These are phyloP conservation scores for Globisporangium iwayamae DNA, from an alignment of 352 stramenopile genomes.

Conservation along the genomic window DNA sequence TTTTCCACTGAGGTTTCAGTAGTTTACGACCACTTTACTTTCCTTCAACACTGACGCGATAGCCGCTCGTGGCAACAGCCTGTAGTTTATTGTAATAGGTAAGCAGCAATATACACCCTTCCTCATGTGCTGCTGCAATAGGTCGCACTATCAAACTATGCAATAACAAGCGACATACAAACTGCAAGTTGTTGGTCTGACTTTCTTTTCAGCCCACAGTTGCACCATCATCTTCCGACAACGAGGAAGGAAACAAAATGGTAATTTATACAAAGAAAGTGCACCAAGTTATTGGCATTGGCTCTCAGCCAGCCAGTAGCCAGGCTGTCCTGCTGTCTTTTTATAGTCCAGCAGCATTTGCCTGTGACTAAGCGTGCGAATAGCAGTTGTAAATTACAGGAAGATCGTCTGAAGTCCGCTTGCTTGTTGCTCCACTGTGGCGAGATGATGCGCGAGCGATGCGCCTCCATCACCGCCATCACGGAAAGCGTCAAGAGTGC, in stretches of 20 bases:
- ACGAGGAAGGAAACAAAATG: not conserved
- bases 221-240: conserved; percentile 8
- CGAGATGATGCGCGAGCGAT: not conserved
- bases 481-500: no score
- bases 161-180: not conserved
- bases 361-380: not conserved
- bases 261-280: conserved; percentile 16
- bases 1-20: conserved; percentile 8
- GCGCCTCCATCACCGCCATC: no score
- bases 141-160: not conserved
- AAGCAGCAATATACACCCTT: not conserved
- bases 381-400: not conserved
- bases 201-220: conserved; percentile 7
- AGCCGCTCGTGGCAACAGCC: not conserved
- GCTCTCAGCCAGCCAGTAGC: not conserved
- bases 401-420: not conserved
- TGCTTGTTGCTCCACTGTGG: no score
- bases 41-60: not conserved
- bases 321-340: not conserved
- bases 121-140: not conserved
- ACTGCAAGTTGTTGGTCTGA: conserved; percentile 4
- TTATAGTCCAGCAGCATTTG: not conserved
- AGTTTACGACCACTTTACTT: not conserved
- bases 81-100: not conserved
- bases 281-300: not conserved